Evolutionary conservation across 2,329 filamentous ascomycete species (phyloP).

Genomic region (Juglanconis oblonga): DNA sequence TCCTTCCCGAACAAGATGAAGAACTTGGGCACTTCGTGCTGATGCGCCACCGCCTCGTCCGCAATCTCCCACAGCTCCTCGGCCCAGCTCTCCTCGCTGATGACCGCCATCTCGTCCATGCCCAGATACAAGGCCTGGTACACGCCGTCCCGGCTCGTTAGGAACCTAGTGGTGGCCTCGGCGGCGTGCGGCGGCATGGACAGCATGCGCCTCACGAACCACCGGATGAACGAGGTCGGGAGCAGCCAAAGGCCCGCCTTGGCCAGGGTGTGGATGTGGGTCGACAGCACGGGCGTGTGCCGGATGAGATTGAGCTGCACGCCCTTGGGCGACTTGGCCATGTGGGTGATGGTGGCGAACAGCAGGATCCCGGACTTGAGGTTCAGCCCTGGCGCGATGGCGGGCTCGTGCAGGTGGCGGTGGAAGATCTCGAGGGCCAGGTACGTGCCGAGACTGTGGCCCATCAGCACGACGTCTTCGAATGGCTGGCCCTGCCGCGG

Average conservation of each 20-base stretch:
- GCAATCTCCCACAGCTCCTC: slow-evolving; percentile 55
- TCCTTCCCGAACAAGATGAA: slow-evolving; percentile 58
- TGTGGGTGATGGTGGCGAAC: slow-evolving; percentile 73
- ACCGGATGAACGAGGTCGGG: slow-evolving; percentile 37
- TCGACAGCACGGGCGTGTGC: slow-evolving; percentile 39
- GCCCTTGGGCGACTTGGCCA: slow-evolving; percentile 61
- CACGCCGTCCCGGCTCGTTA: slow-evolving; percentile 55
- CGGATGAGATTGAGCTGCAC: slow-evolving; percentile 45
- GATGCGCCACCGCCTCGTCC: slow-evolving; percentile 25
- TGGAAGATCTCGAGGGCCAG: slow-evolving; percentile 67
- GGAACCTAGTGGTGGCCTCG: slow-evolving; percentile 48
- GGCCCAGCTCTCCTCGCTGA: slow-evolving; percentile 58
- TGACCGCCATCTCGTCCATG: slow-evolving; percentile 57
- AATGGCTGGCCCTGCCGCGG: slow-evolving; percentile 38
- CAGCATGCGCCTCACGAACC: slow-evolving; percentile 41
- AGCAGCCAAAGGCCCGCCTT: slow-evolving; percentile 38
- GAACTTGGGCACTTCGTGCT: slow-evolving; percentile 42
- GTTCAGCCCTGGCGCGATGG: slow-evolving; percentile 33
- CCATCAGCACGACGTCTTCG: slow-evolving; percentile 63
- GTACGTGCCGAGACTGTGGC: slow-evolving; percentile 73
- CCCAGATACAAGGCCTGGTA: slow-evolving; percentile 59
- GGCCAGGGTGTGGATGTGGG: slow-evolving; percentile 39
- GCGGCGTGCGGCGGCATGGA: slow-evolving; percentile 49
- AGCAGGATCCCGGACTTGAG: slow-evolving; percentile 59
- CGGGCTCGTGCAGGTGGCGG: slow-evolving; percentile 43